A percentile compares a stretch with the other conserved stretches of the same genome.
phyloP scores from a whole-genome alignment of 228 moss, liverwort and hornwort genomes.

The Sphagnum magellanicum region DNA sequence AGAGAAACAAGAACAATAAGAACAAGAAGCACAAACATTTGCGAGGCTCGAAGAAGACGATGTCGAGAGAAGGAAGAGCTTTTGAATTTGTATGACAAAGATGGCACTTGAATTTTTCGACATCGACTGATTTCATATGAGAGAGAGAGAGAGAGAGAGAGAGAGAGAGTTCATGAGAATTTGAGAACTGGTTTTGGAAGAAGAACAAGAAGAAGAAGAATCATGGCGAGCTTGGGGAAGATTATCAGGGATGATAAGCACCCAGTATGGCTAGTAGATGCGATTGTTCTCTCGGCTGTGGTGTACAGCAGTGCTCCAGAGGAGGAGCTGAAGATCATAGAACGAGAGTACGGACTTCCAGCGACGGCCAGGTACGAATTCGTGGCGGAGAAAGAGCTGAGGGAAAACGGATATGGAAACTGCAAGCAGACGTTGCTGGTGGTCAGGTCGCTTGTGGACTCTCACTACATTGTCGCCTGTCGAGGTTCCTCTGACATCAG shows the following conservation, averaged over 20 bases:
- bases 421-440: constrained; percentile 76
- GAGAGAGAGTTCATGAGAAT: no score
- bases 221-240: constrained; percentile 83
- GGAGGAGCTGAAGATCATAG: constrained; percentile 78
- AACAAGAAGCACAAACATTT: no score
- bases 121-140: no score
- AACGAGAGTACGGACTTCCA: constrained; percentile 68
- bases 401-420: constrained; percentile 50
- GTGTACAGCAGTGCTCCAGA: constrained; percentile 66
- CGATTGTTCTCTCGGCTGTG: constrained; percentile 89
- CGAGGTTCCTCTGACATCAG: constrained; percentile 77
- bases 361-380: constrained; percentile 81
- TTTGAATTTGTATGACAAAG: no score
- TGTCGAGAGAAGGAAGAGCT: no score
- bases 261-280: constrained; percentile 86
- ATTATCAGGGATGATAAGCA: constrained; percentile 88
- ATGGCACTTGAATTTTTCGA: no score
- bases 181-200: background rate
- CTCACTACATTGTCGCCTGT: constrained; percentile 83
- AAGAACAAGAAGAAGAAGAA: background rate
- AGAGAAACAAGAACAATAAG: no score
- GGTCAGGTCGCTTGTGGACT: constrained; percentile 56
- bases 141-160: no score
- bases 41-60: no score
- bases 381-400: constrained; percentile 60